Conservation (phyloP, 2,329 filamentous ascomycete genomes). For the Aspergillaceae sp. region DNA sequence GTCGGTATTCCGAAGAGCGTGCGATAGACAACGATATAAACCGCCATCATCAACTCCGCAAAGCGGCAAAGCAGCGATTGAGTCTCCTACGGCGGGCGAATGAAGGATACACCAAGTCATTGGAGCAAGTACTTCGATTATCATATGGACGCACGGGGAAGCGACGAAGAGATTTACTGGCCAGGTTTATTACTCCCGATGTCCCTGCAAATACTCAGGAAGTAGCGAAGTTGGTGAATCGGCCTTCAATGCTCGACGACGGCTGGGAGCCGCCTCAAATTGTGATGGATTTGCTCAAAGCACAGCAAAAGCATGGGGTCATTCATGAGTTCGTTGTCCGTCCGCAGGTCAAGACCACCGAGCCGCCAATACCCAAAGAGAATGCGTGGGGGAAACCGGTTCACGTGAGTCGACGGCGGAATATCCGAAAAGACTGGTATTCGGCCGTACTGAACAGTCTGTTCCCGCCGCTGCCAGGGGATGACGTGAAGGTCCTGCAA, state of each 20-base stretch:
- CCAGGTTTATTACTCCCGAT: constrained; percentile 22
- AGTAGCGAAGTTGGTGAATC: constrained; percentile 12
- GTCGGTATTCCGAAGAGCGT: constrained; percentile 21
- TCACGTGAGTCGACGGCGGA: constrained; percentile 20
- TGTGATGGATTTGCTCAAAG: constrained; percentile 24
- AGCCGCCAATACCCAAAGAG: constrained; percentile 25
- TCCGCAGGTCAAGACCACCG: constrained; percentile 15
- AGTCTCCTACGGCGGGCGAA: constrained; percentile 46
- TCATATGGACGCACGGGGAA: constrained; percentile 52
- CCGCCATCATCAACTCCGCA: constrained; percentile 15
- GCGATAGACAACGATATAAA: constrained; percentile 8
- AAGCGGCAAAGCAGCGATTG: constrained; percentile 29
- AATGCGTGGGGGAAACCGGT: constrained; percentile 31
- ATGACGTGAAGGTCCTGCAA: constrained; percentile 27
- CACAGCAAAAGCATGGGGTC: constrained; percentile 24
- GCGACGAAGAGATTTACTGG: constrained; percentile 42
- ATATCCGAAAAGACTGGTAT: constrained; percentile 34
- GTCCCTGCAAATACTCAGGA: constrained; percentile 15
- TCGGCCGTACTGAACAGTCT: constrained; percentile 18
- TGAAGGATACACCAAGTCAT: constrained; percentile 42
- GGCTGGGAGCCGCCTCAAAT: constrained; percentile 28
- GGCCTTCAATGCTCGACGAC: constrained; percentile 15
- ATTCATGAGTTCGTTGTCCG: constrained; percentile 16
- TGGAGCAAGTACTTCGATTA: constrained; percentile 45
- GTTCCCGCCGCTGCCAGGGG: constrained; percentile 32